Conservation (phyloP, 495 filamentous ascomycete genomes). For the Elaphomyces granulatus region DNA sequence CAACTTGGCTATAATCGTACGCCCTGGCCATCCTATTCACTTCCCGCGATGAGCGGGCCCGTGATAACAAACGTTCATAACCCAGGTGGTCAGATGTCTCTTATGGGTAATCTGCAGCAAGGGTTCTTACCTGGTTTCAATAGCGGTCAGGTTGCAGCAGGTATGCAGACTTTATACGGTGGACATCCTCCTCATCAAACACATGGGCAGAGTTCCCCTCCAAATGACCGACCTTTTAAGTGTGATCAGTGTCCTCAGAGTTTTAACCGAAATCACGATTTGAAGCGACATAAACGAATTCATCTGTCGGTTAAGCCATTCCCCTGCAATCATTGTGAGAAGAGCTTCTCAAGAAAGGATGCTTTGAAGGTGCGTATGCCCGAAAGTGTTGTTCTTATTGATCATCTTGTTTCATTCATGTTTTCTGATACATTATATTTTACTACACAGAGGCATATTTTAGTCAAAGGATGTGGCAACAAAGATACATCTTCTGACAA, state of each 20-base stretch:
- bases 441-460: conserved; percentile 78
- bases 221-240: conserved; percentile 81
- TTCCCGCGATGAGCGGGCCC: conserved; percentile 49
- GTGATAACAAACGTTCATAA: conserved; percentile 67
- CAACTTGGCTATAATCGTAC: conserved; percentile 30
- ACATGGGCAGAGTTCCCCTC: conserved; percentile 28
- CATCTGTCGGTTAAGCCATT: conserved; percentile 93
- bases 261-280: conserved; percentile 94
- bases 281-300: conserved; percentile 91
- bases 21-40: conserved; percentile 40
- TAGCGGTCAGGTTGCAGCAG: conserved; percentile 42
- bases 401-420: conserved; percentile 4
- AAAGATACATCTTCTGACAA: conserved; percentile 19
- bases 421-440: conserved; percentile 4
- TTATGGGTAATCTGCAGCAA: conserved; percentile 49
- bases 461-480: conserved; percentile 84
- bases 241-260: conserved; percentile 85
- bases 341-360: conserved; percentile 95
- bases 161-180: conserved; percentile 41
- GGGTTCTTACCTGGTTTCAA: conserved; percentile 36
- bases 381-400: too few relatives aligned
- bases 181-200: conserved; percentile 26
- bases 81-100: conserved; percentile 51
- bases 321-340: conserved; percentile 82
- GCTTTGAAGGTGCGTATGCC: conserved; percentile 87